Evolutionary conservation across 129 eudicot genomes (phyloP), one percentile per base, ranked within the genome.

Genomic region (Escallonia rubra): DNA sequence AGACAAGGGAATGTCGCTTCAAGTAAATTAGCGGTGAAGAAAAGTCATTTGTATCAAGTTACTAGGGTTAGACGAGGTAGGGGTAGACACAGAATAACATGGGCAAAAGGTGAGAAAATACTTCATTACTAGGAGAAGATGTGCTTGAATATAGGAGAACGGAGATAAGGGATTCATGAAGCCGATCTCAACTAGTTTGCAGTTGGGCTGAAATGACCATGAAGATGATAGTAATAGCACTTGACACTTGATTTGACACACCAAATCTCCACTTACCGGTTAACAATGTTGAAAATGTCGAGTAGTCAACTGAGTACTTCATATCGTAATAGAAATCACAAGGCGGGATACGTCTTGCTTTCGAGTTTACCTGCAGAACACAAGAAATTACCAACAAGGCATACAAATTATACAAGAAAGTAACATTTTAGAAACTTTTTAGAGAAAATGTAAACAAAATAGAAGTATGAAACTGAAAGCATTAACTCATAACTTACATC

Each of bases 321-420:
- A 83, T 87, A 72, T 87, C 87, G 68, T 78, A 83, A 70, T 80
- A 87, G 52, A 72, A 87, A 67, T 87, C 89, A 76, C 84, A 86
- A 45, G 61, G 57, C 3, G 94, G 84, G 57, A 76, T 71, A 40
- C 79, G 65, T 49, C 74, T 74, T 58, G 60, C 23, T 70, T 68
- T 86, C 76, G 67, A 72, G 68, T 72, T 67, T 78, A 80, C 80
- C 93, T 86, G 72, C 65, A 40, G 46, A 53, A 85, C 79, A 75
- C 51, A 65, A 61, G 61, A 77, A 64, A n/a, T 53, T 58, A 56
- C 49, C 34, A 44, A 58, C 49, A 68, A 73, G 53, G 44, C 41
- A 53, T 15, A 23, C 34, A 23, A 23, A 23, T 23, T 23, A 23
- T 23, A 23, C 34, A 23, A 23, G 34, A 23, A 23, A 23, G 34